Evolutionary conservation across 306 rosid genomes (phyloP).

Genomic region (Citrullus mucosospermus): DNA sequence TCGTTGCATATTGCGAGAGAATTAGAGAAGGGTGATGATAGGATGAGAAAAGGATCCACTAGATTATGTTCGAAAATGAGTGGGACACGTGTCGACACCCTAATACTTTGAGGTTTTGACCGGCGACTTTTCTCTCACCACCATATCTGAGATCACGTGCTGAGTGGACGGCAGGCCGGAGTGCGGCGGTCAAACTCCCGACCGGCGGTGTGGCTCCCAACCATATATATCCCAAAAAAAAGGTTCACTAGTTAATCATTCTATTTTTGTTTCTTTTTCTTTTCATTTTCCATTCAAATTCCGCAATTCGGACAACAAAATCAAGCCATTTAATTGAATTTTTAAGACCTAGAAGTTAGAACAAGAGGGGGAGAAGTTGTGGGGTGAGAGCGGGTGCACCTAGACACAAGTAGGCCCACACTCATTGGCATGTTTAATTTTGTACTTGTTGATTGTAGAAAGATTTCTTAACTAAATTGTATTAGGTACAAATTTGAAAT

Average conservation of each 20-base stretch:
- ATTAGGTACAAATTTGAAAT: no score
- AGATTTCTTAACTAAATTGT: no score
- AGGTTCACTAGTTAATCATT: background rate
- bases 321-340: background rate
- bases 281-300: background rate
- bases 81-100: constrained; percentile 7
- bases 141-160: constrained; percentile 16
- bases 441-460: no score
- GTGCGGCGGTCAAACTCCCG: constrained; percentile 26
- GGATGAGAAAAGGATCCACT: background rate
- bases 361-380: constrained; percentile 10
- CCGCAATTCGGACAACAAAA: no score
- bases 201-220: constrained; percentile 27
- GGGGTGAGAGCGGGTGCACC: constrained; percentile 44
- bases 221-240: background rate
- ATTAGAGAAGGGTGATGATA: background rate
- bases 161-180: background rate
- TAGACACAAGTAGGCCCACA: constrained; percentile 39
- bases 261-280: background rate
- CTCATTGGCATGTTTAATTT: no score
- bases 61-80: background rate
- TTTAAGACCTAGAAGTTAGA: background rate
- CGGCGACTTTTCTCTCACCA: background rate
- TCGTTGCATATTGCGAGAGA: background rate
- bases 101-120: background rate